phyloP scores from a whole-genome alignment of 345 rosid genomes.

The Corchorus capsularis region DNA sequence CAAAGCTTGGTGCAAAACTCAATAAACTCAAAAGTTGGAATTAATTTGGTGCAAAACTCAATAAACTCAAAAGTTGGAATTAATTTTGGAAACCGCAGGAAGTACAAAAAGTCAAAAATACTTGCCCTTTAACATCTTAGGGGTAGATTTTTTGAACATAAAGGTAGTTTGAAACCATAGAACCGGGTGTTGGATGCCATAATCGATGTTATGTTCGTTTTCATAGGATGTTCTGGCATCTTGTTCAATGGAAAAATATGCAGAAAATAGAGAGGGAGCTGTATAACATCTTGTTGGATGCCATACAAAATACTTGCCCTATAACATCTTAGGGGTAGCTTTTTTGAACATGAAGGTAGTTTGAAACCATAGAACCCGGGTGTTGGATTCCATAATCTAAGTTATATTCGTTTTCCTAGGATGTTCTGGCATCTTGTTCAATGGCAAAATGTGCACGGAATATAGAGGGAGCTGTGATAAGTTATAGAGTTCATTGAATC shows the following conservation, averaged over 20 bases:
- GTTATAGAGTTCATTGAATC: background rate
- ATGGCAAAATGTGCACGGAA: background rate
- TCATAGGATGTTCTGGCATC: background rate
- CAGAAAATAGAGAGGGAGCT: background rate
- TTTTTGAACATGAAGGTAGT: slow-evolving; percentile 5
- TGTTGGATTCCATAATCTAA: background rate
- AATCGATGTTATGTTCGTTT: slow-evolving; percentile 4
- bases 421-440: background rate
- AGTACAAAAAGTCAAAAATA: background rate
- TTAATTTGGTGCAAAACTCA: slow-evolving; percentile 2
- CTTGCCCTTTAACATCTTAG: slow-evolving; percentile 1
- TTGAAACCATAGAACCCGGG: background rate
- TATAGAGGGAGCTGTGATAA: background rate
- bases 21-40: background rate
- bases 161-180: background rate
- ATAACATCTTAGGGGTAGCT: background rate
- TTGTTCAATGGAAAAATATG: background rate
- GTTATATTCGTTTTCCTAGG: slow-evolving; percentile 4
- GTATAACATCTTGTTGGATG: background rate
- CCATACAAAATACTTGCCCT: background rate
- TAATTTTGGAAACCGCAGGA: background rate
- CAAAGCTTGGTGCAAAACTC: background rate
- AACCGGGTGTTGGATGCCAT: background rate
- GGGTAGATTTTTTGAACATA: background rate
- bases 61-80: background rate